Base-by-base conservation (phyloP, 805 yeast genomes). In the Lipomyces mesembrius region DNA sequence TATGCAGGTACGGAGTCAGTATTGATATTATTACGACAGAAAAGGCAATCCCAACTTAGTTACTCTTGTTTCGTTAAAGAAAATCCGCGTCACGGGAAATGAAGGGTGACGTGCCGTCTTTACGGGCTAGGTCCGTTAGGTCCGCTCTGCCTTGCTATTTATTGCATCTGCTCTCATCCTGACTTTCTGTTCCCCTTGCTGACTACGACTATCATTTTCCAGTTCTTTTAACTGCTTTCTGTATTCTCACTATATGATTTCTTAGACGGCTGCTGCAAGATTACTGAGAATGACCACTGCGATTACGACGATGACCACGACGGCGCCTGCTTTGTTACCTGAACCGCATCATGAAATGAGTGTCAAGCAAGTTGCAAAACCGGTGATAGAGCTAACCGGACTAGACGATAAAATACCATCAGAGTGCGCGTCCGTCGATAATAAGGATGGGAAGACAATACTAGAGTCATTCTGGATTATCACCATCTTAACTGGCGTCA, bases 321-420 rank as follows among this genome's bases (percentile, higher is more conserved):
- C 32, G 55, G 29, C 32, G 55, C 55, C 55, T 22, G 55, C 55
- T 52, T 52, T 52, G 55, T 52, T 20, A 52, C 55, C 29, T 52
- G 55, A 52, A 52, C 29, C 27, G 55, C 27, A 52, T 52, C 55
- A 52, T 52, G 55, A 52, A 52, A 52, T 52, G 55, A 52, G 55
- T 14, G 32, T 52, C 55, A 51, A 22, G 55, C 55, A 52, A 52
- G 55, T 52, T 52, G 25, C 55, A 52, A 52, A 22, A 52, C 55
- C 55, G 55, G 55, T 22, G 55, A 20, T 52, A 52, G 55, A 52
- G 55, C 55, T 52, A 52, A 17, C 55, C 22, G 32, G 55, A 52
- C 55, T 25, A 52, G 55, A 52, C 55, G 55, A 52, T 52, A 52
- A 22, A 17, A 52, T 52, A 22, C 55, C 55, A 52, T 52, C 55